A percentile compares a stretch with the other conserved stretches of the same genome.
Evolutionary conservation across 345 rosid species (phyloP).

Genomic region (Erodium maritimum): DNA sequence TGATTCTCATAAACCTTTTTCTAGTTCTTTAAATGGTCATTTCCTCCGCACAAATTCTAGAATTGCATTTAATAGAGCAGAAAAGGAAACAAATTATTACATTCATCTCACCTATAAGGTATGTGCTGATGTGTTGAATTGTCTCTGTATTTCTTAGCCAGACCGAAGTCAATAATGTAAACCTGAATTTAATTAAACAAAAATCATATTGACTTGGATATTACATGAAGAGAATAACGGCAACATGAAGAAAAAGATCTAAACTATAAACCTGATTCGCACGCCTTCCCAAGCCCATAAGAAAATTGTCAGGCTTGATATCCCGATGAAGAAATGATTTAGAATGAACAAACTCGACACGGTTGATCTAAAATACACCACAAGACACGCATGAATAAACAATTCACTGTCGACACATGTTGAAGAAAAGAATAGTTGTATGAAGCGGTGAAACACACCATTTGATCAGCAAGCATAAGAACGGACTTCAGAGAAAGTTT

Average conservation of each 20-base stretch:
- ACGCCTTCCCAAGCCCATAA: slow-evolving; percentile 91
- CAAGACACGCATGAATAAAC: neutral
- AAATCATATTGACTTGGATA: neutral
- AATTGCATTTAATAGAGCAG: neutral
- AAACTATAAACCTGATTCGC: slow-evolving; percentile 66
- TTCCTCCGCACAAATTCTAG: neutral
- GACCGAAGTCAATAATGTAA: slow-evolving; percentile 77
- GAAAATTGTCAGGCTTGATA: slow-evolving; percentile 90
- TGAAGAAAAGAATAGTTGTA: neutral
- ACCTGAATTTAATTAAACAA: slow-evolving; percentile 31
- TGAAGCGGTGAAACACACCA: slow-evolving; percentile 33
- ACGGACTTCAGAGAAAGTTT: slow-evolving; percentile 84
- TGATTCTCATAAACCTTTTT: too few species aligned
- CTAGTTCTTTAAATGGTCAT: neutral
- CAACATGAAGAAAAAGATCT: neutral
- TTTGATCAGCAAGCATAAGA: slow-evolving; percentile 97
- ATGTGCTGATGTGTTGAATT: slow-evolving; percentile 76
- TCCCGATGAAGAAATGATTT: slow-evolving; percentile 93
- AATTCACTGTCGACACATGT: neutral
- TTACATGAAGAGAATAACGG: slow-evolving; percentile 1
- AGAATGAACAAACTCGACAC: slow-evolving; percentile 82
- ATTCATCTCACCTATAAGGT: slow-evolving; percentile 54
- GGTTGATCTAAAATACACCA: slow-evolving; percentile 46
- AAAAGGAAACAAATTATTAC: neutral
- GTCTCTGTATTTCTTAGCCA: slow-evolving; percentile 91